A percentile compares a stretch with the other conserved stretches of the same genome.
These are phyloP conservation scores for Coemansia sp. DNA, from an alignment of 192 early-diverging fungal genomes.

Conservation along the genomic window DNA sequence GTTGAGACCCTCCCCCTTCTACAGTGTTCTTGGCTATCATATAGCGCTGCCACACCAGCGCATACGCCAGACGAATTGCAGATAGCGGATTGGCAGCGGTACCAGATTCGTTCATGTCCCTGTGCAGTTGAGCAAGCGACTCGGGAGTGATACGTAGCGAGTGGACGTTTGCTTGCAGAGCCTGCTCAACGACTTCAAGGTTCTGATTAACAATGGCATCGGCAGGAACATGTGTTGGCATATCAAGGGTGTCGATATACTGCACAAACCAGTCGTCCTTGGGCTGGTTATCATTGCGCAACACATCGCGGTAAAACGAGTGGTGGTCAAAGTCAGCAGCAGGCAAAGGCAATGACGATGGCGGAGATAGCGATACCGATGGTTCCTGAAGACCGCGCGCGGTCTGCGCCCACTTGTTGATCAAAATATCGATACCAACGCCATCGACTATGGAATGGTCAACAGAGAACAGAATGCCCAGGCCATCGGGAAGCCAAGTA, in stretches of 20 bases:
- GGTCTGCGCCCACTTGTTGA: slow-evolving; percentile 33
- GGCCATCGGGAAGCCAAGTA: slow-evolving; percentile 39
- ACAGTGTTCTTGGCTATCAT: background rate
- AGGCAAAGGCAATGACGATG: background rate
- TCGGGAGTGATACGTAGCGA: slow-evolving; percentile 21
- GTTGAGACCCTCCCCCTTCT: slow-evolving; percentile 11
- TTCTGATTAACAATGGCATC: background rate
- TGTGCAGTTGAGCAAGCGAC: slow-evolving; percentile 11
- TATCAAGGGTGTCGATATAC: slow-evolving; percentile 15
- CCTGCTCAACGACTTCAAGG: slow-evolving; percentile 21
- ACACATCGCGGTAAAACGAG: slow-evolving; percentile 18
- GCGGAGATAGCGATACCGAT: no score
- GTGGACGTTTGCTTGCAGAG: slow-evolving; percentile 27
- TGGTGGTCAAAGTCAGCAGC: slow-evolving; percentile 30
- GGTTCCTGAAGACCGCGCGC: background rate
- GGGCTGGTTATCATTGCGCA: background rate
- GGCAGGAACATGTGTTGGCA: background rate
- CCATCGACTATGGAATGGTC: slow-evolving; percentile 48
- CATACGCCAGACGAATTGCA: slow-evolving; percentile 39
- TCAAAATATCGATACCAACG: slow-evolving; percentile 26
- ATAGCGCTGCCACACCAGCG: slow-evolving; percentile 47
- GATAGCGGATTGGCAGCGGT: background rate
- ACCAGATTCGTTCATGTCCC: background rate
- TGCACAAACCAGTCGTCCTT: slow-evolving; percentile 31
- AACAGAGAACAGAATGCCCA: slow-evolving; percentile 39